Evolutionary conservation across 179 eudicot species (phyloP).

Genomic region (Patellifolia procumbens): DNA sequence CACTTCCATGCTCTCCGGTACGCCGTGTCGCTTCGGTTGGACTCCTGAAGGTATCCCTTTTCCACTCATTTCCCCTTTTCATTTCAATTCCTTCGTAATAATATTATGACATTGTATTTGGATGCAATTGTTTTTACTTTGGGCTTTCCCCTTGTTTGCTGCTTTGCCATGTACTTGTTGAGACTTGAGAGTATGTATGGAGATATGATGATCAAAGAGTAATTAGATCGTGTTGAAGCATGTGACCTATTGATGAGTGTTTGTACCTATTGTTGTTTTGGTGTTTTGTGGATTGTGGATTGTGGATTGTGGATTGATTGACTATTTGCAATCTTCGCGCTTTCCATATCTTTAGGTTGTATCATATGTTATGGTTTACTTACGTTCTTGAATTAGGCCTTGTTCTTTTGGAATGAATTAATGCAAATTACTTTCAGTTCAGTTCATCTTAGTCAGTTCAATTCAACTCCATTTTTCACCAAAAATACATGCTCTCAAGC

Average conservation of each 20-base stretch:
- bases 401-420: too few relatives aligned
- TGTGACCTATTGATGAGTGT: too few relatives aligned
- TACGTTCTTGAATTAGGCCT: neutral
- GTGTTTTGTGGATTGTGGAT: too few relatives aligned
- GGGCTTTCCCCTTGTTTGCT: too few relatives aligned
- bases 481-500: too few relatives aligned
- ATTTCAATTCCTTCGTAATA: neutral
- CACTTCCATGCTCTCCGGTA: slow-evolving; percentile 68
- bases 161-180: too few relatives aligned
- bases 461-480: too few relatives aligned
- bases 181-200: neutral
- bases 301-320: neutral
- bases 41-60: slow-evolving; percentile 60
- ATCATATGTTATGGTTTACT: neutral
- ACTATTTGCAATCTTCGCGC: too few relatives aligned
- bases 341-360: neutral
- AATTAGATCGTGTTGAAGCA: neutral
- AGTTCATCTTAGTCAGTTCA: too few relatives aligned
- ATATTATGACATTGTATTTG: too few relatives aligned
- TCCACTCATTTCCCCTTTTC: neutral
- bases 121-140: too few relatives aligned
- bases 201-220: neutral
- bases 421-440: too few relatives aligned
- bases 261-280: neutral
- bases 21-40: slow-evolving; percentile 65